Conservation (phyloP, 495 filamentous ascomycete species). For the Aspergillus asperescens region DNA sequence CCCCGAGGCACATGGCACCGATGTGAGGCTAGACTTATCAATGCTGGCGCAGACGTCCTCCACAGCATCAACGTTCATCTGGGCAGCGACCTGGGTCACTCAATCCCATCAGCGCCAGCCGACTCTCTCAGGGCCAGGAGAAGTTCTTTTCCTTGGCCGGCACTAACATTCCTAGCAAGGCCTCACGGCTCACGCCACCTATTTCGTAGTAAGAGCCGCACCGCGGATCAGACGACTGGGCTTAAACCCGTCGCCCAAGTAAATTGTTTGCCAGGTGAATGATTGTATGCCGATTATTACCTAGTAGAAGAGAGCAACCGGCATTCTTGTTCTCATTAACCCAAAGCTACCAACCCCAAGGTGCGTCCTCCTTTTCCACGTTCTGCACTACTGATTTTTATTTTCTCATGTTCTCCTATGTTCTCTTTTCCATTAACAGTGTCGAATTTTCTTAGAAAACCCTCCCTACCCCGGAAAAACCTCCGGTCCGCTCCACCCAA, state of each 20-base stretch:
- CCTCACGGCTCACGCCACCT: background rate
- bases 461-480: slow-evolving; percentile 37
- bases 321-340: background rate
- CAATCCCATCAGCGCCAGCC: background rate
- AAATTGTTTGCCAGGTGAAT: slow-evolving; percentile 9
- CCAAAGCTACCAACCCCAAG: background rate
- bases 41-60: background rate
- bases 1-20: background rate
- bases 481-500: slow-evolving; percentile 29
- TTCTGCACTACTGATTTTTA: background rate
- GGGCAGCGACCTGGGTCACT: background rate
- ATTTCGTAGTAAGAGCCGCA: slow-evolving; percentile 20
- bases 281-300: slow-evolving; percentile 8
- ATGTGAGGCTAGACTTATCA: background rate
- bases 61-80: background rate
- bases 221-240: background rate
- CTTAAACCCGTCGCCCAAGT: background rate
- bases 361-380: slow-evolving; percentile 6
- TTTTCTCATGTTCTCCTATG: background rate
- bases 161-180: slow-evolving; percentile 1
- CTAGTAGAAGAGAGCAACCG: background rate
- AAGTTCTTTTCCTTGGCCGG: background rate
- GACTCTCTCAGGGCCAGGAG: background rate
- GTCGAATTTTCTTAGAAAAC: background rate
- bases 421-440: slow-evolving; percentile 3